These are phyloP conservation scores for Xylaria venustula DNA, from an alignment of 495 filamentous ascomycete species.

Conservation along the genomic window DNA sequence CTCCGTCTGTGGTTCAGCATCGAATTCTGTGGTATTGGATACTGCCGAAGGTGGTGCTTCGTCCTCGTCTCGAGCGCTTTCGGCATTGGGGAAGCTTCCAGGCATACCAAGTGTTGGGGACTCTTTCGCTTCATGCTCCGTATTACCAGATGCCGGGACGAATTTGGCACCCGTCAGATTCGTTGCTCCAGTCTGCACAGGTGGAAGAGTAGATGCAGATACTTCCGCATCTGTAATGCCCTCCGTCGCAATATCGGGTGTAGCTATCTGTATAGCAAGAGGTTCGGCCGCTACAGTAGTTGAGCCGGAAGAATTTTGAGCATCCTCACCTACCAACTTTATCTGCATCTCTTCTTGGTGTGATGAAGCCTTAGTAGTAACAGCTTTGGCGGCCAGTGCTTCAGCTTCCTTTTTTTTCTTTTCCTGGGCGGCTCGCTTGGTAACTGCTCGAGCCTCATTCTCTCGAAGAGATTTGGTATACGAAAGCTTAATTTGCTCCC, in stretches of 20 bases:
- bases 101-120: constrained; percentile 72
- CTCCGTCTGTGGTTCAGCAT: constrained; percentile 68
- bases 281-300: constrained; percentile 20
- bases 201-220: not conserved
- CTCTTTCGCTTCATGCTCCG: constrained; percentile 37
- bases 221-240: constrained; percentile 13
- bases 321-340: constrained; percentile 7
- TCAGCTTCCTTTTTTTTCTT: constrained; percentile 39
- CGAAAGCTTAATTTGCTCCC: constrained; percentile 75
- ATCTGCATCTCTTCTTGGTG: constrained; percentile 11
- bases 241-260: constrained; percentile 24
- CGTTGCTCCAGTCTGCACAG: constrained; percentile 4
- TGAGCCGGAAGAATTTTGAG: constrained; percentile 11
- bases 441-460: constrained; percentile 58
- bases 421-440: constrained; percentile 41
- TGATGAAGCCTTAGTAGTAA: constrained; percentile 11
- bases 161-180: not conserved
- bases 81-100: constrained; percentile 46
- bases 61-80: constrained; percentile 31
- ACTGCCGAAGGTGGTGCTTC: constrained; percentile 49
- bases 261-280: constrained; percentile 25
- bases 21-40: constrained; percentile 66
- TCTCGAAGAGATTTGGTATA: constrained; percentile 75
- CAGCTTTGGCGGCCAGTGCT: constrained; percentile 1
- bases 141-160: constrained; percentile 1